phyloP scores from a whole-genome alignment of 2,329 filamentous ascomycete species.

The Aspergillus luchuensis region DNA sequence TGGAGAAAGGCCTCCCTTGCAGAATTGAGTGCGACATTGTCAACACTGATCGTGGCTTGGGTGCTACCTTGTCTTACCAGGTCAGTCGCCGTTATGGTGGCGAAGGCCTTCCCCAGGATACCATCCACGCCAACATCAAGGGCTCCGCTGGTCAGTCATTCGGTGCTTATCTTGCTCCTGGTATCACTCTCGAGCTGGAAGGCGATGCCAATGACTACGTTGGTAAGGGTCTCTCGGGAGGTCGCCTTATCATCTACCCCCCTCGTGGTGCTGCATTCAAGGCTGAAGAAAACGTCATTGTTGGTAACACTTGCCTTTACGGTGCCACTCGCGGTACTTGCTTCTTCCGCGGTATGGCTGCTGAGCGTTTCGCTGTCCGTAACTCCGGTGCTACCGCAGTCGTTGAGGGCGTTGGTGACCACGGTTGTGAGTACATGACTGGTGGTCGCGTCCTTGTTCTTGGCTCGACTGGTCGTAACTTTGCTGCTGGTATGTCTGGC shows the following conservation, averaged over 20 bases:
- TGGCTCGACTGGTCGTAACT: constrained; percentile 90
- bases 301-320: constrained; percentile 94
- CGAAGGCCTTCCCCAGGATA: constrained; percentile 84
- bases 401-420: constrained; percentile 93
- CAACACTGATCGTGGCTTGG: constrained; percentile 93
- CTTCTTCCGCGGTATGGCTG: constrained; percentile 96
- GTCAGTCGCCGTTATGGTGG: constrained; percentile 92
- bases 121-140: constrained; percentile 94
- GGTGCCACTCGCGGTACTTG: constrained; percentile 87
- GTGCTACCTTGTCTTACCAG: constrained; percentile 92
- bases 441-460: constrained; percentile 87
- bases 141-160: constrained; percentile 96
- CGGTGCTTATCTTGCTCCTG: constrained; percentile 88
- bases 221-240: constrained; percentile 91
- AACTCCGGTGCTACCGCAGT: constrained; percentile 97
- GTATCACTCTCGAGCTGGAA: constrained; percentile 91
- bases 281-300: constrained; percentile 91
- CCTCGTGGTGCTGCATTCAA: constrained; percentile 89
- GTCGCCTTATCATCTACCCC: constrained; percentile 89
- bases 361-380: constrained; percentile 92
- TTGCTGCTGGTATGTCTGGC: constrained; percentile 97
- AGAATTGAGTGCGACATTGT: constrained; percentile 94
- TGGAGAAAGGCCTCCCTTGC: constrained; percentile 91
- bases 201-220: constrained; percentile 97
- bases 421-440: constrained; percentile 99